Evolutionary conservation across 202 grass and related monocot genomes (phyloP), one percentile per base, ranked within the genome.

Genomic region (Panicum hallii): DNA sequence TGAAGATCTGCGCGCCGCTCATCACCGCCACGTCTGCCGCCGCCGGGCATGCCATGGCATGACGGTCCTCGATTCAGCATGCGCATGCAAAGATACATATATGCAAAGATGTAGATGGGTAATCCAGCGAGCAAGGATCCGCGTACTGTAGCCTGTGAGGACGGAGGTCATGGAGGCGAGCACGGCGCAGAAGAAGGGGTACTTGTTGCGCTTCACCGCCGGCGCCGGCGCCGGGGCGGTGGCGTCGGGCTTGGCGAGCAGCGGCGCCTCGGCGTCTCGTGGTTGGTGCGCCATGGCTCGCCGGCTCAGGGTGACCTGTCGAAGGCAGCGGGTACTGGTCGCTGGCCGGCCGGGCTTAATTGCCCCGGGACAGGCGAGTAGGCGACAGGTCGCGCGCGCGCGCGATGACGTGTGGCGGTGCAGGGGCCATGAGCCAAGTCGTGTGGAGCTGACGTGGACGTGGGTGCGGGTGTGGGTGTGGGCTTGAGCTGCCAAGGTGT

Each of bases 141-240:
- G n/a, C 87, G 12, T 89, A 94, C 92, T 91, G 79, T 97, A 97
- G 19, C 95, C 95, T 76, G 54, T 75, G 84, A 97, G 84, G 67
- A 91, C 85, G 79, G 95, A 89, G 72, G 90, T 93, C 95, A 97
- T 94, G 87, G 92, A 97, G 44, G 92, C 95, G 46, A 93, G 84
- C 48, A 87, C 74, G 47, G 89, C 87, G 77, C 92, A 94, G 89
- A 86, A 88, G 82, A 97, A 83, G 60, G 90, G 82, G 57, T 93
- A 91, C 72, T 82, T 93, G 82, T 97, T 95, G 23, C 72, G 77
- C 55, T 16, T 30, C 36, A 4, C 36, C 36, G 36, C 36, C 36
- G 36, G 36, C 23, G 49, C 63, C 67, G 75, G 70, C 11, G 36
- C 36, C 36, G 3, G 36, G 2, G 36, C 4, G 26, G 44, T 12